Conservation (phyloP, 306 rosid genomes). For the Luffa acutangula region DNA sequence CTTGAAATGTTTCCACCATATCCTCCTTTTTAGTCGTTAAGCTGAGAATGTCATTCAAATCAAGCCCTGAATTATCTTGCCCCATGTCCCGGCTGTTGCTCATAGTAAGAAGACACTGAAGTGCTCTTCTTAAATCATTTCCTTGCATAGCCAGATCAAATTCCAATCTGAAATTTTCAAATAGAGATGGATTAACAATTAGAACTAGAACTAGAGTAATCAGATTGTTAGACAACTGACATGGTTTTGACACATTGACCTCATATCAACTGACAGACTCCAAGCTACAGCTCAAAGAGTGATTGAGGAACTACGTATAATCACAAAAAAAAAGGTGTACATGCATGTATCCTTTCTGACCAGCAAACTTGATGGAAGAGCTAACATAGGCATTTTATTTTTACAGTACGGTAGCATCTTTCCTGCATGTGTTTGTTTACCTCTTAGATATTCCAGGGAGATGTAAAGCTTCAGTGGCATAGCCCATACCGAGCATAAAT, state of each 20-base stretch:
- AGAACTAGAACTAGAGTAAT: background rate
- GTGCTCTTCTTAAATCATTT: slow-evolving; percentile 93
- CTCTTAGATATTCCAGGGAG: slow-evolving; percentile 96
- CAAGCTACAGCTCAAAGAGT: background rate
- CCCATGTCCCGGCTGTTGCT: slow-evolving; percentile 96
- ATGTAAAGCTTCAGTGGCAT: slow-evolving; percentile 95
- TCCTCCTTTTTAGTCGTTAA: slow-evolving; percentile 69
- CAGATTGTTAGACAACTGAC: background rate
- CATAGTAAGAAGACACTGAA: slow-evolving; percentile 97
- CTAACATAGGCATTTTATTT: background rate
- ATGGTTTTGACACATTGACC: background rate
- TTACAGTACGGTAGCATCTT: background rate
- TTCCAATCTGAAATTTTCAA: slow-evolving; percentile 44
- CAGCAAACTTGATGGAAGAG: background rate
- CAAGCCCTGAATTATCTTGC: slow-evolving; percentile 63
- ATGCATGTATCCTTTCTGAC: background rate
- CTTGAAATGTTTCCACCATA: slow-evolving; percentile 78
- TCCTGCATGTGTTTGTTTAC: slow-evolving; percentile 21
- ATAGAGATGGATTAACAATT: slow-evolving; percentile 1
- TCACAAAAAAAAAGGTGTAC: background rate
- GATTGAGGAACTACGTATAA: background rate
- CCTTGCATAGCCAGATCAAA: slow-evolving; percentile 98
- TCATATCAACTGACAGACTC: background rate
- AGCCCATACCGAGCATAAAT: slow-evolving; percentile 98
- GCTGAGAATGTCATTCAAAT: slow-evolving; percentile 89